Conservation (phyloP, 306 rosid genomes). For the Dalbergia oliveri region DNA sequence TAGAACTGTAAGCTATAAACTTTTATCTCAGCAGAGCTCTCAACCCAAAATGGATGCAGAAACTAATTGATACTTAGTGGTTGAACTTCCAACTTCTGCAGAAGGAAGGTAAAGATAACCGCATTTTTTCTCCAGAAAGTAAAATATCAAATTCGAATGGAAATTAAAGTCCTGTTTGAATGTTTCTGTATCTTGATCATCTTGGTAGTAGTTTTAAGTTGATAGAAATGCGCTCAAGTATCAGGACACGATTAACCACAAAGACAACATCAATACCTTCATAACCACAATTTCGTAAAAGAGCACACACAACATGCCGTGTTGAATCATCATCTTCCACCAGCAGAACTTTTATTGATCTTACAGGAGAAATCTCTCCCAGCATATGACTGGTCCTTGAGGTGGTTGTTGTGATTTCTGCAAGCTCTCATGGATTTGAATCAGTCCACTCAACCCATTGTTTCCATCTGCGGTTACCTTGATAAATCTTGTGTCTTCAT, state of each 20-base stretch:
- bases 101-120: neutral
- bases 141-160: neutral
- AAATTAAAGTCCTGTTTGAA: neutral
- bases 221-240: slow-evolving; percentile 18
- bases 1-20: neutral
- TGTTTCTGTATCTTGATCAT: slow-evolving; percentile 25
- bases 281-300: slow-evolving; percentile 67
- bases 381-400: slow-evolving; percentile 49
- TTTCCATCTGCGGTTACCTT: slow-evolving; percentile 49
- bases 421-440: slow-evolving; percentile 57
- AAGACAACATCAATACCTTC: slow-evolving; percentile 57
- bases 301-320: slow-evolving; percentile 69
- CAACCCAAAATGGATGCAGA: slow-evolving; percentile 16
- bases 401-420: slow-evolving; percentile 55
- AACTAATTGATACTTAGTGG: slow-evolving; percentile 5
- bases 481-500: slow-evolving; percentile 50
- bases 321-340: slow-evolving; percentile 77
- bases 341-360: slow-evolving; percentile 69
- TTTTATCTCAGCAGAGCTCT: neutral
- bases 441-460: slow-evolving; percentile 47
- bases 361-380: slow-evolving; percentile 69
- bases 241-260: slow-evolving; percentile 36
- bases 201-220: neutral
- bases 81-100: slow-evolving; percentile 7
- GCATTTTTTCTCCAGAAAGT: neutral